A percentile compares a stretch with the other conserved stretches of the same genome.
These are phyloP conservation scores for Graphilbum sp. DNA, from an alignment of 2,329 filamentous ascomycete species.

Conservation along the genomic window DNA sequence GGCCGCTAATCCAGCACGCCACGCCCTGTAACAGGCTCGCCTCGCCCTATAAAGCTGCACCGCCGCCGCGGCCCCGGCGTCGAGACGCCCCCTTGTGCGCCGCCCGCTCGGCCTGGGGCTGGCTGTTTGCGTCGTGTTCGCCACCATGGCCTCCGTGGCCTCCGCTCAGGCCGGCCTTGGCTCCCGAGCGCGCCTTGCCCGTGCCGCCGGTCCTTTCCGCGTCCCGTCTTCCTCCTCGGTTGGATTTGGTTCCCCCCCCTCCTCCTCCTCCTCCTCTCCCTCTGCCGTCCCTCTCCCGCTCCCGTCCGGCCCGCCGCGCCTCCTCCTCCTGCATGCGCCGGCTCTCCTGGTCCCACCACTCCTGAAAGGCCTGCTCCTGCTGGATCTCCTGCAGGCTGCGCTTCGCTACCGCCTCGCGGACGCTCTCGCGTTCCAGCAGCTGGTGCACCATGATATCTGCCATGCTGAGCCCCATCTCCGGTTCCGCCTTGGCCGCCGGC, in stretches of 20 bases:
- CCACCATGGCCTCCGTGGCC: background rate
- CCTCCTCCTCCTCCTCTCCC: slow-evolving; percentile 1
- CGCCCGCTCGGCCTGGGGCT: background rate
- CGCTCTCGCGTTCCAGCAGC: slow-evolving; percentile 63
- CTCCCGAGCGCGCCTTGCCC: background rate
- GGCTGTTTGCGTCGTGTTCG: background rate
- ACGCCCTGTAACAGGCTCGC: too few relatives aligned
- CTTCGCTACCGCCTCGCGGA: slow-evolving; percentile 74
- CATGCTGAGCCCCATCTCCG: slow-evolving; percentile 51
- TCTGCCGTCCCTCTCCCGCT: slow-evolving; percentile 1
- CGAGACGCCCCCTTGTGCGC: too few relatives aligned
- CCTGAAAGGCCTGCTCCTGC: slow-evolving; percentile 88
- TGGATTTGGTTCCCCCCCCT: slow-evolving; percentile 2
- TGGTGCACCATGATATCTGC: slow-evolving; percentile 82
- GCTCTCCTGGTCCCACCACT: slow-evolving; percentile 89
- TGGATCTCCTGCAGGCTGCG: slow-evolving; percentile 88
- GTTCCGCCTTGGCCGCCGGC: slow-evolving; percentile 41
- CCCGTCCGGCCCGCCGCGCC: slow-evolving; percentile 19
- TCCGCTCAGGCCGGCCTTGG: background rate
- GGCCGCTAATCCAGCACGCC: too few relatives aligned
- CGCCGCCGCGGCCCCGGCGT: background rate
- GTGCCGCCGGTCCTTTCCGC: too few relatives aligned
- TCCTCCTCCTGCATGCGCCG: slow-evolving; percentile 51
- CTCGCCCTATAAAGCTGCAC: too few relatives aligned
- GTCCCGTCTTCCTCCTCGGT: too few relatives aligned